Percentiles rank a stretch among this genome's conserved stretches.
Conservation (phyloP, 2,329 filamentous ascomycete genomes). For the Fusarium sarcochroum region DNA sequence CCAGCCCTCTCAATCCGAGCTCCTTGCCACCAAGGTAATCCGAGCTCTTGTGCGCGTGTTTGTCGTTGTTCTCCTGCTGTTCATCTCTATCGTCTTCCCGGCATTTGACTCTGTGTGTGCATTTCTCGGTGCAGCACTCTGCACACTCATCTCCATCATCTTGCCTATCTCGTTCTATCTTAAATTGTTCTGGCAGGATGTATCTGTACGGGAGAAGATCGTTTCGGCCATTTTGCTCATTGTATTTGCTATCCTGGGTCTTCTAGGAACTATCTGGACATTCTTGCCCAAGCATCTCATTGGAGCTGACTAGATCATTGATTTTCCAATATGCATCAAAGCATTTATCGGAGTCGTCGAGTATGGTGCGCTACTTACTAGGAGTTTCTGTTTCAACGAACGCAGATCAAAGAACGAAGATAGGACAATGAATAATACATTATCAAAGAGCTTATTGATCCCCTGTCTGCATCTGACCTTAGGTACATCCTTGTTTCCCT, state of each 20-base stretch:
- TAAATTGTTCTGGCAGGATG: slow-evolving; percentile 85
- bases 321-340: neutral
- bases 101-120: slow-evolving; percentile 93
- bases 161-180: slow-evolving; percentile 90
- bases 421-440: slow-evolving; percentile 28
- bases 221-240: slow-evolving; percentile 78
- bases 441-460: neutral
- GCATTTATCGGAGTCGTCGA: slow-evolving; percentile 30
- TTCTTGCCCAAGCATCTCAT: slow-evolving; percentile 85
- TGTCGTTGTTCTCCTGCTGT: slow-evolving; percentile 79
- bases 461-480: neutral
- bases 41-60: slow-evolving; percentile 75
- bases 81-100: slow-evolving; percentile 78
- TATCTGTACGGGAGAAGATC: slow-evolving; percentile 73
- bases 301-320: slow-evolving; percentile 60
- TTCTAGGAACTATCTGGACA: slow-evolving; percentile 87
- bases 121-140: slow-evolving; percentile 89
- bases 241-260: slow-evolving; percentile 77
- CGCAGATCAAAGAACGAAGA: slow-evolving; percentile 5
- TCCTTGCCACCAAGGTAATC: slow-evolving; percentile 61
- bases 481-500: neutral
- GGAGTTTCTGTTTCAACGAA: slow-evolving; percentile 4
- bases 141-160: slow-evolving; percentile 94
- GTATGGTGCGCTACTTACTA: slow-evolving; percentile 3
- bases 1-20: slow-evolving; percentile 53